A percentile compares a stretch with the other conserved stretches of the same genome.
phyloP scores from a whole-genome alignment of 345 rosid genomes.

The Populus simonii region DNA sequence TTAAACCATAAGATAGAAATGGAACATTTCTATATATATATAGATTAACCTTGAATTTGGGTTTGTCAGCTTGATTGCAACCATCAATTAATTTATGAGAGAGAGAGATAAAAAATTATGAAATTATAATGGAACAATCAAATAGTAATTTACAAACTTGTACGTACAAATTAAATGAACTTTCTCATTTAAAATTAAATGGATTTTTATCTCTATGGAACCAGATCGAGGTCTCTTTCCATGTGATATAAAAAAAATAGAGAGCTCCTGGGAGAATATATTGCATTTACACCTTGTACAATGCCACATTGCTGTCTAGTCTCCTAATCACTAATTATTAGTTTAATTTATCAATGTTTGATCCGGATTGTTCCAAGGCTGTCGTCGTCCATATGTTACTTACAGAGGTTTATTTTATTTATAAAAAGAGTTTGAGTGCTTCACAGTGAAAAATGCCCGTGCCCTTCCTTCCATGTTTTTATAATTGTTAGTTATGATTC shows the following conservation, averaged over 20 bases:
- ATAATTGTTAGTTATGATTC: not conserved
- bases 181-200: not conserved
- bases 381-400: not conserved
- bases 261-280: not conserved
- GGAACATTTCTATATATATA: no score
- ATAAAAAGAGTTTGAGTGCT: not conserved
- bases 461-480: not conserved
- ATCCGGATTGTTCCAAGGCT: not conserved
- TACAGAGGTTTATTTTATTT: not conserved
- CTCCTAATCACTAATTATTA: not conserved
- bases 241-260: not conserved
- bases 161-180: not conserved
- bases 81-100: not conserved
- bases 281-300: conserved; percentile 6
- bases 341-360: not conserved
- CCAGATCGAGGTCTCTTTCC: not conserved
- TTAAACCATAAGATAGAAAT: no score
- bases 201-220: not conserved
- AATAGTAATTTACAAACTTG: not conserved
- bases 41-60: no score
- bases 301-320: not conserved
- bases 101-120: not conserved
- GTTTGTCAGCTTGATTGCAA: no score
- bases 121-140: not conserved
- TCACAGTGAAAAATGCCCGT: not conserved